Base-by-base conservation (phyloP, 2,329 filamentous ascomycete genomes). In the Akanthomyces lecanii region DNA sequence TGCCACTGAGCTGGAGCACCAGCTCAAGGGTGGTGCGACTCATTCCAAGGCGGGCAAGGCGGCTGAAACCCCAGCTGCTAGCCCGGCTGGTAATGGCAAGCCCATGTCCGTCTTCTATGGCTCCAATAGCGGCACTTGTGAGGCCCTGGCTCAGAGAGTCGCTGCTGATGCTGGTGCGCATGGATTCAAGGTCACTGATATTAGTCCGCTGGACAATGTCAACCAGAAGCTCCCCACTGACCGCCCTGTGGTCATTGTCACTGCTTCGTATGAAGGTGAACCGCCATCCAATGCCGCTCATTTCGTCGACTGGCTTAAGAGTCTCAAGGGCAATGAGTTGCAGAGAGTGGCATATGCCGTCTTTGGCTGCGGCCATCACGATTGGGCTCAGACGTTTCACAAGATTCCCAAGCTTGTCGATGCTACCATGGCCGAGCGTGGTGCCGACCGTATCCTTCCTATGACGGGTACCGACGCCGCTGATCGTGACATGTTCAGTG, bases 51-150 rank as follows among this genome's bases (percentile, higher is more conserved):
- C 65, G 45, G 38, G 62, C 21, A 59, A 65, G 14, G 40, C 57
- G 1, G 62, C 66, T 21, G 63, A 66, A 30, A 42, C 60, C 25
- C 45, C 48, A 14, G 53, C 23, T 3, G 48, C 47, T 7, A 42
- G 33, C 10, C n/a, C 60, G 10, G 55, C 56, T 16, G 40, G 52
- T 59, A 64, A 67, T 14, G 74, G 74, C 25, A 78, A 77, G 63
- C 80, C 79, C 0, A 72, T 93, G 66, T 82, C 82, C n/a, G 82
- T 93, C 23, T 82, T 87, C 50, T 92, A 90, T 69, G 90, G 90
- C 2, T 89, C 87, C 21, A 91, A 91, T 70, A 86, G 85, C 2
- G 89, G 89, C 0, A 92, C 89, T 1, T 92, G 89, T 71, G 87
- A 92, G 72, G 80, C 85, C 1, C 79, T 92, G 52, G 86, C 89